Percentiles rank a stretch among this genome's conserved stretches.
Evolutionary conservation across 306 rosid genomes (phyloP).

Genomic region (Ceratonia siliqua): DNA sequence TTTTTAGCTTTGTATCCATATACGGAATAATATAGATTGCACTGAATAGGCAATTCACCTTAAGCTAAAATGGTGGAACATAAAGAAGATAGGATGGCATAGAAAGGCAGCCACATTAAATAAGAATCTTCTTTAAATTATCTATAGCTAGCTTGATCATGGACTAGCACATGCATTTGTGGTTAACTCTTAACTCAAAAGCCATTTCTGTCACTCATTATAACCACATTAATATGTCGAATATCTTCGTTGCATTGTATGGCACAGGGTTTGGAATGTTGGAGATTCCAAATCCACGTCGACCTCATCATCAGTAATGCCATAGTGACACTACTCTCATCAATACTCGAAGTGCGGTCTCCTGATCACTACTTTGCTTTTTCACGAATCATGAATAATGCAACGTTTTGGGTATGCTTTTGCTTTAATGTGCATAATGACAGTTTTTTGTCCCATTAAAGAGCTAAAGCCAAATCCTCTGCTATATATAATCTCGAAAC

Average conservation of each 20-base stretch:
- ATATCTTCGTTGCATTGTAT: too few species aligned
- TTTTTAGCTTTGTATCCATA: not conserved
- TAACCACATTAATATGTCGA: too few species aligned
- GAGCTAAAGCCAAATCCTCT: conserved; percentile 30
- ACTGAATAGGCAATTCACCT: conserved; percentile 30
- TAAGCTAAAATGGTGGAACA: not conserved
- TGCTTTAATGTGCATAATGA: conserved; percentile 33
- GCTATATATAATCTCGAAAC: conserved; percentile 29
- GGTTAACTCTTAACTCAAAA: not conserved
- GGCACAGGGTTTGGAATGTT: conserved; percentile 23
- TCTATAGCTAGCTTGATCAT: conserved; percentile 19
- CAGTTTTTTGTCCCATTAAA: conserved; percentile 46
- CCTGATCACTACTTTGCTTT: not conserved
- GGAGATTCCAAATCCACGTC: not conserved
- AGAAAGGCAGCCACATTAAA: not conserved
- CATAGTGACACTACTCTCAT: conserved; percentile 21
- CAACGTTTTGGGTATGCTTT: not conserved
- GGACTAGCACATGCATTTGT: not conserved
- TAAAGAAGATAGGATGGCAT: conserved; percentile 15
- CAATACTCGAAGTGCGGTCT: conserved; percentile 18
- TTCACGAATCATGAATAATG: not conserved
- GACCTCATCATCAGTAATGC: conserved; percentile 19
- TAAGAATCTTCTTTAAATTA: not conserved
- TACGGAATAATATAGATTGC: not conserved
- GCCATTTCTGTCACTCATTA: too few species aligned